Base-by-base conservation (phyloP, 1,284 basidiomycete species). In the Leccinum fallax region DNA sequence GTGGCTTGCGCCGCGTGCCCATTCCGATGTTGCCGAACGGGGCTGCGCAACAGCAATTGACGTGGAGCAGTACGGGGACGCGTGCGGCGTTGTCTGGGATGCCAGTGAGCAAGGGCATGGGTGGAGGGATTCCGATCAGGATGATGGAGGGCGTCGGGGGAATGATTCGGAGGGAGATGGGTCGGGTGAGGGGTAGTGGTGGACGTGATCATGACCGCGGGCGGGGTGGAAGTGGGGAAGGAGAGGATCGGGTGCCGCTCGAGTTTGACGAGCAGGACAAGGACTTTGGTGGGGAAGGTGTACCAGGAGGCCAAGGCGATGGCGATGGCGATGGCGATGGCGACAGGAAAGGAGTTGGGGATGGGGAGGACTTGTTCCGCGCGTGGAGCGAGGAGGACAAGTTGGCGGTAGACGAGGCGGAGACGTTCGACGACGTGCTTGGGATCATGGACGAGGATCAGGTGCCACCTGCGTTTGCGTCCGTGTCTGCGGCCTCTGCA, bases 11-110 rank as follows among this genome's bases (percentile, higher is more conserved):
- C 85, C 36, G 65, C 1, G 64, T 34, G n/a, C 61, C 57, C 46
- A 79, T 94, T 1, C 93, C 93, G 0, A 91, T 92, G 83, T 80
- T 92, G 48, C 92, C 92, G 0, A 93, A 94, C 69, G 71, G 70
- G 15, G 69, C 69, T 2, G 69, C 65, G 11, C 69, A 68, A 38
- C 69, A 73, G 59, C 61, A 62, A 26, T 10, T 10, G 51, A 26
- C 30, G 10, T 71, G 70, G 68, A 52, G 63, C 2, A 28, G 61
- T 6, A 56, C 61, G 3, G 57, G 70, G 28, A 66, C 67, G 24
- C 67, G 69, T 2, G 57, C 40, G 1, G 64, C 67, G n/a, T 40
- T 69, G 2, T 69, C 68, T 19, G 67, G 65, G 2, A 53, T 67
- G 58, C 24, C 24, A 24, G 24, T 24, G 24, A 52, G 67, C 2